These are phyloP conservation scores for Senna tora DNA, from an alignment of 306 rosid species.

Conservation along the genomic window DNA sequence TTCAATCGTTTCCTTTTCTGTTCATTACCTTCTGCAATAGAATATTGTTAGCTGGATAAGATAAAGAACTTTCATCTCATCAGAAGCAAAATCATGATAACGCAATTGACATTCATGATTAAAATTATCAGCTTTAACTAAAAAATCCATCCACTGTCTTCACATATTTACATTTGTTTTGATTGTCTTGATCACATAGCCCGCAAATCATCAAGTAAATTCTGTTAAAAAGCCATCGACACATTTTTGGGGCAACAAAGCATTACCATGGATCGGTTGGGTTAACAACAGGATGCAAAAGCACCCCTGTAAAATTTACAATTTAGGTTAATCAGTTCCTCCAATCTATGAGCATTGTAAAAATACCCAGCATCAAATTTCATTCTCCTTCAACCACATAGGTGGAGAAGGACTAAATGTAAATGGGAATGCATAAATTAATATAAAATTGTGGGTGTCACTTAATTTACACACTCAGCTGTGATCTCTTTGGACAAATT, in stretches of 20 bases:
- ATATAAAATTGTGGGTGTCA: constrained; percentile 19
- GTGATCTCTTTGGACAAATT: constrained; percentile 3
- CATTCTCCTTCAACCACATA: constrained; percentile 36
- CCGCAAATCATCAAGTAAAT: constrained; percentile 33
- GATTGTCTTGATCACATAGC: constrained; percentile 8
- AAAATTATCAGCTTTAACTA: constrained; percentile 13
- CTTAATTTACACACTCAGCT: constrained; percentile 25
- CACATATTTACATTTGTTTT: constrained; percentile 26
- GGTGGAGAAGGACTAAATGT: constrained; percentile 29
- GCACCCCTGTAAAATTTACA: constrained; percentile 7
- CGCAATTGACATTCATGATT: constrained; percentile 11
- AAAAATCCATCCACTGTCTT: constrained; percentile 13
- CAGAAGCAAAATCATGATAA: constrained; percentile 24
- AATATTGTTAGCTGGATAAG: constrained; percentile 41
- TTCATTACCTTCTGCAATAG: constrained; percentile 81
- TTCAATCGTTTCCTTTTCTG: constrained; percentile 86
- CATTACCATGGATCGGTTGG: constrained; percentile 30
- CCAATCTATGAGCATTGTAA: constrained; percentile 25
- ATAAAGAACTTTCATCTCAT: constrained; percentile 27
- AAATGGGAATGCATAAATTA: constrained; percentile 18
- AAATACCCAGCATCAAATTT: constrained; percentile 25
- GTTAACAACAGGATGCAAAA: constrained; percentile 34
- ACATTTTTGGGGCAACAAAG: constrained; percentile 24
- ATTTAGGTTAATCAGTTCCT: constrained; percentile 18
- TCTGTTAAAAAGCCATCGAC: constrained; percentile 25